Base-by-base conservation (phyloP, 2,329 filamentous ascomycete genomes). In the Aspergillus niger region DNA sequence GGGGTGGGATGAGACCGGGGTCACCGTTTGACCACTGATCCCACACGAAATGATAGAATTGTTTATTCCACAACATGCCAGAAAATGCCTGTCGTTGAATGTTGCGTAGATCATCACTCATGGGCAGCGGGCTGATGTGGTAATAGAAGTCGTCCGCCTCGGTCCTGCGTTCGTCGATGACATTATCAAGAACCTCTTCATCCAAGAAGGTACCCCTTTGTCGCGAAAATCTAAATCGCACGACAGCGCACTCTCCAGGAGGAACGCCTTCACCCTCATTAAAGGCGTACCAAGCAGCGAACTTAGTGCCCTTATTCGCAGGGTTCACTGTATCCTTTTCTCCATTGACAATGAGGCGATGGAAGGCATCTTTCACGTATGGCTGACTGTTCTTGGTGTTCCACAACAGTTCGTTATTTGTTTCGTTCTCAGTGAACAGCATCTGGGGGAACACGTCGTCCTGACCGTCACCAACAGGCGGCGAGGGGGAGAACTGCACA, bases 31-130 rank as follows among this genome's bases (percentile, higher is more conserved):
- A 92, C 94, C 94, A 98, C 74, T 98, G 91, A 66, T 98, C 93
- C 92, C 92, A 97, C 69, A 98, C 87, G 76, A 98, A 97, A 73
- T 96, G 87, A 76, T 98, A 98, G 78, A 92, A 91, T 76, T 98
- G 94, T 77, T 98, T 98, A 64, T 90, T 96, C 94, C 94, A 98
- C 84, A 98, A 89, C 94, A 98, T 98, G 57, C 95, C 94, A 0
- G 93, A 89, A 67, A 97, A 90, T 3, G 94, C 95, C 76, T 97
- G 93, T 67, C 94, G 87, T 78, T 98, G 95, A 68, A 98, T 95
- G 76, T 96, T 97, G 67, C 93, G 89, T 61, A 97, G 83, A 72
- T 98, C 94, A 52, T 98, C 93, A 0, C 91, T 85, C 89, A 97
- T 96, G 2, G 93, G 94, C 41, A 97, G 83, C 3, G 94, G 94